phyloP scores from a whole-genome alignment of 2,329 filamentous ascomycete genomes.

The Alternaria brassicicola region DNA sequence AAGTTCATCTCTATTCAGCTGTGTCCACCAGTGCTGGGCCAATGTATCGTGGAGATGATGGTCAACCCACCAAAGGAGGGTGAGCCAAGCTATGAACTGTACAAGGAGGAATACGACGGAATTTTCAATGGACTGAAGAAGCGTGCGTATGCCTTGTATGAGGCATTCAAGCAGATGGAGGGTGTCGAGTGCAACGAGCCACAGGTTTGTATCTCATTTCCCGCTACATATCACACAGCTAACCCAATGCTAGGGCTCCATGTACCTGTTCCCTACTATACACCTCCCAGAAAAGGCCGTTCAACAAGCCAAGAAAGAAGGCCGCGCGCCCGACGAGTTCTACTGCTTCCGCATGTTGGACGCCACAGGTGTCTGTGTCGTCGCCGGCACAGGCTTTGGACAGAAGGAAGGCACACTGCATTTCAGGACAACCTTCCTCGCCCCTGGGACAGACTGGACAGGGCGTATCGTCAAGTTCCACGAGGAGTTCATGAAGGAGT shows the following conservation, averaged over 20 bases:
- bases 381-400: conserved; percentile 90
- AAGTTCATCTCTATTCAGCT: conserved; percentile 98
- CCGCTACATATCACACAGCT: conserved; percentile 3
- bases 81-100: conserved; percentile 82
- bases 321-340: conserved; percentile 83
- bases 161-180: conserved; percentile 93
- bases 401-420: conserved; percentile 91
- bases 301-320: conserved; percentile 74
- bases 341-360: conserved; percentile 92
- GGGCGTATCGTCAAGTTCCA: conserved; percentile 88
- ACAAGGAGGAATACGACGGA: conserved; percentile 80
- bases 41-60: conserved; percentile 97
- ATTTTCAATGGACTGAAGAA: conserved; percentile 80
- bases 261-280: conserved; percentile 99
- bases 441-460: conserved; percentile 95
- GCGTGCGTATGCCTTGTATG: conserved; percentile 83
- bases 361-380: conserved; percentile 91
- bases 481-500: conserved; percentile 87
- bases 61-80: conserved; percentile 89
- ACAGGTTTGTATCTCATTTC: conserved; percentile 56
- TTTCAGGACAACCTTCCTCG: conserved; percentile 96
- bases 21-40: conserved; percentile 91
- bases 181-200: conserved; percentile 89
- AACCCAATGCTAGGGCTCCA: conserved; percentile 66
- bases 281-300: conserved; percentile 75